These are phyloP conservation scores for Candida smagusa DNA, from an alignment of 1,139 yeast genomes.

Conservation along the genomic window DNA sequence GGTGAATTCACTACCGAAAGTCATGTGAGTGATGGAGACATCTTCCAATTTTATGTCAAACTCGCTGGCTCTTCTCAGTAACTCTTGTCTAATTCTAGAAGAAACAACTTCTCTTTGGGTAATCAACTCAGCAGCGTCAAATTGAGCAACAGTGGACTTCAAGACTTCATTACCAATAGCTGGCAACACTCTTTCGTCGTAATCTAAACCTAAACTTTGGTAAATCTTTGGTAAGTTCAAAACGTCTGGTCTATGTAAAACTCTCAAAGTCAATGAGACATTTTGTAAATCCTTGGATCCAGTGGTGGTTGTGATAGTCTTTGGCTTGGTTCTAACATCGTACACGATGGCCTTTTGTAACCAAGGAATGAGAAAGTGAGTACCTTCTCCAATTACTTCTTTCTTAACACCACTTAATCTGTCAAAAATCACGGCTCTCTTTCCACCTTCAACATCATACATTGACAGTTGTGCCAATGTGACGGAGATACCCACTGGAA, in stretches of 20 bases:
- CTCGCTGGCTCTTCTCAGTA: slow-evolving; percentile 79
- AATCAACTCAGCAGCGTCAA: slow-evolving; percentile 96
- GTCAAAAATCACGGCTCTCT: slow-evolving; percentile 93
- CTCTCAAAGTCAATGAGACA: slow-evolving; percentile 90
- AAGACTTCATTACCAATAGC: slow-evolving; percentile 96
- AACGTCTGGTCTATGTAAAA: slow-evolving; percentile 92
- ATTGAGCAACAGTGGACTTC: slow-evolving; percentile 94
- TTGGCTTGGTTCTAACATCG: slow-evolving; percentile 90
- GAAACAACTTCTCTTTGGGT: slow-evolving; percentile 96
- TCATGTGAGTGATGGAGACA: slow-evolving; percentile 96
- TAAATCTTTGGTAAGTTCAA: slow-evolving; percentile 77
- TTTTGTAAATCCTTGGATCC: slow-evolving; percentile 97
- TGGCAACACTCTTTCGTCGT: slow-evolving; percentile 95
- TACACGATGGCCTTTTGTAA: slow-evolving; percentile 83
- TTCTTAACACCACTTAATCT: slow-evolving; percentile 86
- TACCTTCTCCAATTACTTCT: slow-evolving; percentile 90
- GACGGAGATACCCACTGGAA: slow-evolving; percentile 67
- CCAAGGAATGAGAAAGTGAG: slow-evolving; percentile 96
- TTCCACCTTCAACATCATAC: slow-evolving; percentile 95
- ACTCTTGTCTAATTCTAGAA: slow-evolving; percentile 83
- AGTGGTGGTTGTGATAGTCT: slow-evolving; percentile 90
- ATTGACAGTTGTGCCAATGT: slow-evolving; percentile 69
- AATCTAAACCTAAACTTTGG: slow-evolving; percentile 88
- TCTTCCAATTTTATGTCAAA: slow-evolving; percentile 92
- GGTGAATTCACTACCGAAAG: slow-evolving; percentile 95